Evolutionary conservation across 805 yeast genomes (phyloP).

Genomic region (Metschnikowia similis): DNA sequence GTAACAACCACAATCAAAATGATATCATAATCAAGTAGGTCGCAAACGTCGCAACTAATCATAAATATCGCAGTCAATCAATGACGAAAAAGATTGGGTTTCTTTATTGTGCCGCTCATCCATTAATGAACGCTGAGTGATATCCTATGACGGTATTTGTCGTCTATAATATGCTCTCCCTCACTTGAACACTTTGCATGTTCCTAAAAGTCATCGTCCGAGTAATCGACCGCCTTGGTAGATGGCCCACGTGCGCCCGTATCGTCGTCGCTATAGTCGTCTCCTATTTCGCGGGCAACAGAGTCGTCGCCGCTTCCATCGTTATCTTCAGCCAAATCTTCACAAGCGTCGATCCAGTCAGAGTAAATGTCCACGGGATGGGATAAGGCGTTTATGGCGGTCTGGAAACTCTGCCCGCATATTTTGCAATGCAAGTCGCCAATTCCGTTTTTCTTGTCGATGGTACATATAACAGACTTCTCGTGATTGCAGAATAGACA

Average conservation of each 20-base stretch:
- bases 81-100: not conserved
- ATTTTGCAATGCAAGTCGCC: conserved; percentile 87
- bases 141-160: not conserved
- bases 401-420: conserved; percentile 91
- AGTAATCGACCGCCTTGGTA: conserved; percentile 20
- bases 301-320: conserved; percentile 24
- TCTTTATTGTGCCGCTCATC: not conserved
- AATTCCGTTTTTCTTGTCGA: conserved; percentile 81
- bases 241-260: conserved; percentile 12
- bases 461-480: conserved; percentile 77
- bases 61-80: not conserved
- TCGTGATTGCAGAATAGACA: conserved; percentile 97
- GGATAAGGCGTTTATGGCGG: conserved; percentile 74
- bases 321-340: conserved; percentile 72
- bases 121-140: not conserved
- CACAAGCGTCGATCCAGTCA: conserved; percentile 98
- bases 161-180: not conserved
- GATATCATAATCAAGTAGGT: not conserved
- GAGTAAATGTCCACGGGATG: conserved; percentile 94
- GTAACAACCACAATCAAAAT: too few species aligned
- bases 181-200: not conserved
- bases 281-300: conserved; percentile 21
- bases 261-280: conserved; percentile 34
- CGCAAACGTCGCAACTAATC: not conserved
- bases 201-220: conserved; percentile 27